phyloP scores from a whole-genome alignment of 1,139 yeast species.

The Sugiyamaella pinicola region DNA sequence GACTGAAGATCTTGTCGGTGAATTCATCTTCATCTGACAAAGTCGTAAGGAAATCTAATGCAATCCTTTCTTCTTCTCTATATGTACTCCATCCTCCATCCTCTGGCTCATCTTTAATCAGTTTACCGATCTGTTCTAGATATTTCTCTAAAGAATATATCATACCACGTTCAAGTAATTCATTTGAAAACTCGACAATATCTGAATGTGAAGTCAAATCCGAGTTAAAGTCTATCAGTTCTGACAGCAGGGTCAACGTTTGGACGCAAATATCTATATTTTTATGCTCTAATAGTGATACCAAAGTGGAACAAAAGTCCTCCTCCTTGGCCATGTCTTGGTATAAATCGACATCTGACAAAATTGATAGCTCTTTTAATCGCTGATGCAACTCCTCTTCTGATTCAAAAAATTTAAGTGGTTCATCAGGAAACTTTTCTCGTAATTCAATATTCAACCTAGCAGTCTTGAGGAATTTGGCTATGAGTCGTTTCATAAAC shows the following conservation, averaged over 20 bases:
- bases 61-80: slow-evolving; percentile 10
- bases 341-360: slow-evolving; percentile 30
- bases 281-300: slow-evolving; percentile 39
- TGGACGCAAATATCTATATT: slow-evolving; percentile 42
- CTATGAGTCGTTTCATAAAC: slow-evolving; percentile 34
- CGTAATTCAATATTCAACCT: slow-evolving; percentile 40
- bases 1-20: slow-evolving; percentile 34
- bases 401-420: slow-evolving; percentile 40
- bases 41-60: slow-evolving; percentile 3
- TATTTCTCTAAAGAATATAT: slow-evolving; percentile 1
- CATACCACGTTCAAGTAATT: slow-evolving; percentile 24
- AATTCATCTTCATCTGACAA: slow-evolving; percentile 35
- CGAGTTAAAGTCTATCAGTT: slow-evolving; percentile 34
- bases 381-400: slow-evolving; percentile 40
- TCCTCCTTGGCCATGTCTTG: slow-evolving; percentile 1
- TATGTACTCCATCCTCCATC: not conserved
- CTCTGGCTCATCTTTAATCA: not conserved
- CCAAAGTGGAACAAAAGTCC: slow-evolving; percentile 20
- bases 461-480: slow-evolving; percentile 34
- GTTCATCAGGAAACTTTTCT: slow-evolving; percentile 39
- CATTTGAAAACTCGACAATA: slow-evolving; percentile 20
- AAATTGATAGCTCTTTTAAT: slow-evolving; percentile 39
- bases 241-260: slow-evolving; percentile 34
- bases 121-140: not conserved
- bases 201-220: slow-evolving; percentile 15